Evolutionary conservation across 768 basidiomycete species (phyloP), one percentile per base, ranked within the genome.

Genomic region (Russula olivacea): DNA sequence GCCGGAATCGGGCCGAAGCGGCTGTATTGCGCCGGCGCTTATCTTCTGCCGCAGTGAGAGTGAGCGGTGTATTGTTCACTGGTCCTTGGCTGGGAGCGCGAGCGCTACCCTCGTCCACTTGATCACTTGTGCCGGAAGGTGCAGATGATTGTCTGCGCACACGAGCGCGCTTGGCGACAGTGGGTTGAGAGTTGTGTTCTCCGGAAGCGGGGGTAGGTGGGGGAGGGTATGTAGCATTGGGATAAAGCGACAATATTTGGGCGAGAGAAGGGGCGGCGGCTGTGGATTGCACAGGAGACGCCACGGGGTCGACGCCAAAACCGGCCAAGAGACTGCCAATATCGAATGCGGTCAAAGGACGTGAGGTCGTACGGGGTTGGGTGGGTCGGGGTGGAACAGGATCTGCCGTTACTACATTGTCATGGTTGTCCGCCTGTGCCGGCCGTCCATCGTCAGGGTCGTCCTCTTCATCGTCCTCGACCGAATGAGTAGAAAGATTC

Each of bases 11-110:
- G 36, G 93, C 93, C 58, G 89, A 92, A 0, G 93, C 93, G 1
- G 91, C 91, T 0, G 93, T 97, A 73, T 97, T 97, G 51, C 93
- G 79, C 61, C 93, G 82, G n/a, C 93, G 87, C 72, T 96, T 96
- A 75, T 96, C 93, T 74, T 96, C 93, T 0, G 87, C 74, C 6
- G 86, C 78, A 8, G 81, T 81, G 2, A 84, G 77, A 8, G 81
- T 81, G 2, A 84, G 23, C 0, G 76, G 58, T 8, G 72, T 72
- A 40, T 56, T 72, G 45, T 55, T 23, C 25, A 5, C 55, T 1
- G 30, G 69, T 68, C 30, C 54, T 52, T 50, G 68, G 3, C 49
- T 58, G 10, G 72, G 61, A 9, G 68, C 28, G 51, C 74, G 61
- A 9, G 68, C 28, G 51, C 74, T 73, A 17, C 68, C 61, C 28